Conservation (phyloP, 768 basidiomycete genomes). For the Pisolithus albus region DNA sequence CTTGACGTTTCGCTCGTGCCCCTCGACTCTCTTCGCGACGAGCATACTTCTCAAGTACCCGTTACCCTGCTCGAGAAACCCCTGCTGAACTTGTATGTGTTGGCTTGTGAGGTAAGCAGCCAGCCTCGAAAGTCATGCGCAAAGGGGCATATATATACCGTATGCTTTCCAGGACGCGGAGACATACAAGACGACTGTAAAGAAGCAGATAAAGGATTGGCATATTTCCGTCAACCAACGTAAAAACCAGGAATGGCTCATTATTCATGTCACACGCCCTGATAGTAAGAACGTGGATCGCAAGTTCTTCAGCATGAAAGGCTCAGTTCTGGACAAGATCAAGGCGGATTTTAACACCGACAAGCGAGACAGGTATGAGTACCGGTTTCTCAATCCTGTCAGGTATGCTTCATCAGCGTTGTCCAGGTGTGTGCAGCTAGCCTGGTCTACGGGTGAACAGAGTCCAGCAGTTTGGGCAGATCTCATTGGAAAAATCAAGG, state of each 20-base stretch:
- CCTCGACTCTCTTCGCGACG: conserved; percentile 63
- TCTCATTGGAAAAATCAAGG: conserved; percentile 82
- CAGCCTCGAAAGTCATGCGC: background rate
- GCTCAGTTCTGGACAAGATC: conserved; percentile 83
- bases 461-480: conserved; percentile 86
- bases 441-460: conserved; percentile 64
- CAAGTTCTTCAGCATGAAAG: conserved; percentile 78
- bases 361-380: conserved; percentile 65
- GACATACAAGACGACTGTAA: conserved; percentile 66
- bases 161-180: conserved; percentile 49
- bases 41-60: conserved; percentile 68
- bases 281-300: conserved; percentile 53
- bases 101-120: conserved; percentile 77
- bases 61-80: conserved; percentile 80
- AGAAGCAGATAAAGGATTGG: conserved; percentile 93
- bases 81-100: conserved; percentile 78
- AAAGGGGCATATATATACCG: conserved; percentile 5
- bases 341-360: conserved; percentile 87
- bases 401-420: conserved; percentile 9
- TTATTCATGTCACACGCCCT: conserved; percentile 77
- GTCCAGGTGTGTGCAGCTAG: conserved; percentile 72
- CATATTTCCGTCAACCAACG: conserved; percentile 53
- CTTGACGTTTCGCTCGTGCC: conserved; percentile 70
- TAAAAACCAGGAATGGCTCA: conserved; percentile 90
- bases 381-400: conserved; percentile 3